A percentile compares a stretch with the other conserved stretches of the same genome.
These are phyloP conservation scores for Neurospora sp. DNA, from an alignment of 495 filamentous ascomycete genomes.

Conservation along the genomic window DNA sequence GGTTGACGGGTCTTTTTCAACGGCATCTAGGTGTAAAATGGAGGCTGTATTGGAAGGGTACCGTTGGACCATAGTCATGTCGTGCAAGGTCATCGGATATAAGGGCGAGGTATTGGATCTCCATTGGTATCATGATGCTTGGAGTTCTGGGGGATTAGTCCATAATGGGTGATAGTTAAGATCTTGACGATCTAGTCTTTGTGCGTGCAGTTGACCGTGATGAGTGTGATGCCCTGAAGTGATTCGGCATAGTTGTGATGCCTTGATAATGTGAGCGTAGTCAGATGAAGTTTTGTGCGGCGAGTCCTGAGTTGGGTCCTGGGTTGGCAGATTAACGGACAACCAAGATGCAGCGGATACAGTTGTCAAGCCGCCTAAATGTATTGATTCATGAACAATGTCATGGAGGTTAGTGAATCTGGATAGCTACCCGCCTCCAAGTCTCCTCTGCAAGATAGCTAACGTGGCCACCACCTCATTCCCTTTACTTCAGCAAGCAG, in stretches of 20 bases:
- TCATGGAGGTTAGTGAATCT: not conserved
- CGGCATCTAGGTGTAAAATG: not conserved
- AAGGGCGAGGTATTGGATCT: not conserved
- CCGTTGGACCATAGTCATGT: not conserved
- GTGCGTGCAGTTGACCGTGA: not conserved
- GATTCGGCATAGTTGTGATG: not conserved
- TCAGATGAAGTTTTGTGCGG: not conserved
- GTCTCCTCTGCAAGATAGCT: not conserved
- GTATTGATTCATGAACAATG: not conserved
- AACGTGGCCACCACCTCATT: not conserved
- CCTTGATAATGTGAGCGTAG: not conserved
- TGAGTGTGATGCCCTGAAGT: not conserved
- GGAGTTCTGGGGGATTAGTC: not conserved
- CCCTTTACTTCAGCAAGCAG: not conserved
- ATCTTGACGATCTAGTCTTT: not conserved
- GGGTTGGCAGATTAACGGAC: not conserved
- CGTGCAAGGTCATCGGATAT: not conserved
- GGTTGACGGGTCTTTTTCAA: not conserved
- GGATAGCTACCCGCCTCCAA: not conserved
- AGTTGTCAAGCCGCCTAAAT: not conserved
- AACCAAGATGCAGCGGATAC: not conserved
- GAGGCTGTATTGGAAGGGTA: not conserved
- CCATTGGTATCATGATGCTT: not conserved
- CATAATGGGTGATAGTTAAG: not conserved
- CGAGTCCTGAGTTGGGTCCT: not conserved